A percentile compares a stretch with the other conserved stretches of the same genome.
phyloP scores from a whole-genome alignment of 2,329 filamentous ascomycete genomes.

The Ilyonectria destructans region DNA sequence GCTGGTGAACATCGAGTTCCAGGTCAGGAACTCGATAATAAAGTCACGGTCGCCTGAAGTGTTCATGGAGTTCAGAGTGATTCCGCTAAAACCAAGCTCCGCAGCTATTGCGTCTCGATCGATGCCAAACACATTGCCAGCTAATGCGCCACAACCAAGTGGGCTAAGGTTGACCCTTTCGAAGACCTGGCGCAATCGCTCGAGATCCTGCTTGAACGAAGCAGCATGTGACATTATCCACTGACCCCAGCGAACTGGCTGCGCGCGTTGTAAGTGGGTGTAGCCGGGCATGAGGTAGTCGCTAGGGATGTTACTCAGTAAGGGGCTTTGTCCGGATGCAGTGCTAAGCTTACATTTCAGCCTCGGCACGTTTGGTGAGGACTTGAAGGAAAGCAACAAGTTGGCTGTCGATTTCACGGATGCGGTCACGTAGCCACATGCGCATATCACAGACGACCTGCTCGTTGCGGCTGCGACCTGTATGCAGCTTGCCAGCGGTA shows the following conservation, averaged over 20 bases:
- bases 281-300: conserved; percentile 90
- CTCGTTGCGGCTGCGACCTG: conserved; percentile 79
- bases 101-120: conserved; percentile 83
- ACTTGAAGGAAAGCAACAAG: conserved; percentile 49
- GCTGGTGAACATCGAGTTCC: conserved; percentile 83
- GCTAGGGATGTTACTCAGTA: conserved; percentile 42
- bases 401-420: conserved; percentile 44
- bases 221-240: conserved; percentile 85
- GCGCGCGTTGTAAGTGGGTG: conserved; percentile 87
- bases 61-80: conserved; percentile 84
- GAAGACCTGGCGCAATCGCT: conserved; percentile 82
- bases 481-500: conserved; percentile 81
- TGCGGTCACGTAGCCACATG: conserved; percentile 67
- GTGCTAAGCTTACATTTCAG: conserved; percentile 45
- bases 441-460: conserved; percentile 83
- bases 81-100: conserved; percentile 84
- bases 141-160: conserved; percentile 83
- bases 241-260: conserved; percentile 86
- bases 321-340: too few relatives aligned
- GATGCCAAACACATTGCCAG: conserved; percentile 87
- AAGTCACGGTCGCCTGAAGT: conserved; percentile 87
- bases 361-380: conserved; percentile 50
- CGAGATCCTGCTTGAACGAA: conserved; percentile 81
- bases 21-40: conserved; percentile 85
- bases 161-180: conserved; percentile 82